These are phyloP conservation scores for Rhodotorula sphaerocarpa DNA, from an alignment of 768 basidiomycete species.

Conservation along the genomic window DNA sequence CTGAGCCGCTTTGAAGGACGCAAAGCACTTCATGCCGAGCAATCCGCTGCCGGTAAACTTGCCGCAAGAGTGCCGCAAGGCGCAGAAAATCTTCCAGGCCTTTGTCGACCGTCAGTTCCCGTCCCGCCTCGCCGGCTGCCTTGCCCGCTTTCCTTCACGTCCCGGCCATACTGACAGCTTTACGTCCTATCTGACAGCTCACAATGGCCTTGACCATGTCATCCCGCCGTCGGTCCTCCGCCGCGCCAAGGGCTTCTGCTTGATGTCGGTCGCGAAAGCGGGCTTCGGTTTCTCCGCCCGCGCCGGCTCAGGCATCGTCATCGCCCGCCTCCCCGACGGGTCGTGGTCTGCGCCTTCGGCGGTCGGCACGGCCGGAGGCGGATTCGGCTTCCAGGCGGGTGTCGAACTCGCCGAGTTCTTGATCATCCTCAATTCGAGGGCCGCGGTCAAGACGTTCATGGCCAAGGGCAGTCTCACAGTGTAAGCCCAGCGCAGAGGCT, in stretches of 20 bases:
- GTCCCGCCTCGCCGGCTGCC: not conserved
- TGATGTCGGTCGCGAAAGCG: slow-evolving; percentile 37
- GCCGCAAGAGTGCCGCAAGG: slow-evolving; percentile 26
- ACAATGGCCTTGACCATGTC: slow-evolving; percentile 35
- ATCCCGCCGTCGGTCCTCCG: slow-evolving; percentile 37
- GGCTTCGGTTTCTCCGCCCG: slow-evolving; percentile 39
- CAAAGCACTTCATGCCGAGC: no score
- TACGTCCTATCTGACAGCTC: slow-evolving; percentile 2
- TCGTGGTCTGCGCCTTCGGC: slow-evolving; percentile 93
- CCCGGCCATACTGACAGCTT: no score
- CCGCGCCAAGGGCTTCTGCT: slow-evolving; percentile 37
- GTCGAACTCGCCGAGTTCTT: slow-evolving; percentile 44
- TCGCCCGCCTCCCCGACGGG: slow-evolving; percentile 41
- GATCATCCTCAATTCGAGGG: slow-evolving; percentile 71
- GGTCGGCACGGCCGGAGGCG: slow-evolving; percentile 84
- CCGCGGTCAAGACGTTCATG: slow-evolving; percentile 78
- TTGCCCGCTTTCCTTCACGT: not conserved
- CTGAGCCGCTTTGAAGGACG: no score
- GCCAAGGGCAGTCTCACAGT: slow-evolving; percentile 67
- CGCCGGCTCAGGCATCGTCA: slow-evolving; percentile 37
- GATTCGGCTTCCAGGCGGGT: slow-evolving; percentile 61
- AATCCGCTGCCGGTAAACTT: slow-evolving; percentile 25
- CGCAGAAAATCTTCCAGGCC: slow-evolving; percentile 9
- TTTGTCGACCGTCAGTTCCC: slow-evolving; percentile 25
- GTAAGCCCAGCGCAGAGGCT: slow-evolving; percentile 41